Evolutionary conservation across 1,284 basidiomycete genomes (phyloP), one percentile per base, ranked within the genome.

Genomic region (Veloboletus limbatus): DNA sequence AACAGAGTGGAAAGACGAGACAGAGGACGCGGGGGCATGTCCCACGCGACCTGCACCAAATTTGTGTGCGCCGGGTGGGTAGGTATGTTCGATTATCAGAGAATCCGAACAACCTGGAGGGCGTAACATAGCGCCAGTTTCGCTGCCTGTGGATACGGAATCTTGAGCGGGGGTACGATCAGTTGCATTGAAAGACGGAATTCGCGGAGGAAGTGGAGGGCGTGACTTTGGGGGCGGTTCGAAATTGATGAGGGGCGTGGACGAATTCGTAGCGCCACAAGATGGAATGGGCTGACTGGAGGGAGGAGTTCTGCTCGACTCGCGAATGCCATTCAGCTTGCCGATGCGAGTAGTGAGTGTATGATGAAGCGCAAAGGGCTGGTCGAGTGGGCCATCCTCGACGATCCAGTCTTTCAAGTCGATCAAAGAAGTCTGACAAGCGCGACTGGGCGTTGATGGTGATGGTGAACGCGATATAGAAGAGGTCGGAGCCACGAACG

Each of bases 1-100:
- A 14, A 89, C 82, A 1, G 87, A 88, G 55, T 88, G 85, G 51
- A 89, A 87, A 16, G 86, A 89, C 6, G 86, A 87, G 30, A 88
- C 75, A 26, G 87, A 89, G 2, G 85, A 85, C 3, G 76, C 76
- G 2, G 76, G 76, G 3, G 69, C 76, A 62, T 89, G 85, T 22
- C 74, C 69, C 7, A 62, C 45, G 46, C 64, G 56, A 59, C 45
- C 54, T 60, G 58, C 51, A 65, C 58, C 59, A 52, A 60, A 65
- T 53, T 55, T 52, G 62, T 58, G 53, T 71, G 73, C 40, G 67
- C 57, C 54, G 31, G 67, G 55, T 11, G 81, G 81, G 54, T 83
- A 82, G 4, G 79, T 76, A 54, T 81, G 75, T 45, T 81, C 77
- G 8, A 77, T 72, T 2, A 70, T 71, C 35, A 77, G 66, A 25